Evolutionary conservation across 2,329 filamentous ascomycete species (phyloP).

Genomic region (Talaromyces sp.): DNA sequence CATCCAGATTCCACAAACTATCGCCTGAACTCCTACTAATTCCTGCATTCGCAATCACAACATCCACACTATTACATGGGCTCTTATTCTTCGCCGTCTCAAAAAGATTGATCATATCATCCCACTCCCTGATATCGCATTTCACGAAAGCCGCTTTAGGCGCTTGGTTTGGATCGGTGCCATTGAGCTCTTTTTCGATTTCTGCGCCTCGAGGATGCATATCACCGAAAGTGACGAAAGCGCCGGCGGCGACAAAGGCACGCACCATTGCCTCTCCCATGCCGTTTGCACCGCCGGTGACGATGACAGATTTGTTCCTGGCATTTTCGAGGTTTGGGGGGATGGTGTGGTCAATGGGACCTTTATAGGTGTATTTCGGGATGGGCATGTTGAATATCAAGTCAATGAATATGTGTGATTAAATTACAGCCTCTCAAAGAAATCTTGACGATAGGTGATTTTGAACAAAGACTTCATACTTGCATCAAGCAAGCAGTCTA

Average conservation of each 20-base stretch:
- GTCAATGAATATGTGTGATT: no score
- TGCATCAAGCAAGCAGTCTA: background rate
- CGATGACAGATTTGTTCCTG: conserved; percentile 18
- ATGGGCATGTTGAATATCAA: background rate
- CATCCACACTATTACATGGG: background rate
- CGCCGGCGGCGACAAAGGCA: conserved; percentile 37
- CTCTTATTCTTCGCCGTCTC: background rate
- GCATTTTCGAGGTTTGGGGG: background rate
- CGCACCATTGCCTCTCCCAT: conserved; percentile 40
- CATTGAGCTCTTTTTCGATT: background rate
- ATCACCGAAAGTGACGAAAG: conserved; percentile 42
- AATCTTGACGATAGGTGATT: background rate
- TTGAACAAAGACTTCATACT: background rate
- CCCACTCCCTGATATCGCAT: background rate
- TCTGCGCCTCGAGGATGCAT: conserved; percentile 15
- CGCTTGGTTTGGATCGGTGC: background rate
- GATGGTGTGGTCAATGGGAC: background rate
- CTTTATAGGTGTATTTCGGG: background rate
- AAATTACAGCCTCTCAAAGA: no score
- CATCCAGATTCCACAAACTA: conserved; percentile 5
- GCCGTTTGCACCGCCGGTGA: conserved; percentile 29
- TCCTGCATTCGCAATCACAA: background rate
- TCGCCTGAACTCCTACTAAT: background rate
- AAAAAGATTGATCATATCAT: background rate
- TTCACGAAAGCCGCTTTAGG: background rate